Base-by-base conservation (phyloP, 805 yeast species). In the Saturnispora besseyi region DNA sequence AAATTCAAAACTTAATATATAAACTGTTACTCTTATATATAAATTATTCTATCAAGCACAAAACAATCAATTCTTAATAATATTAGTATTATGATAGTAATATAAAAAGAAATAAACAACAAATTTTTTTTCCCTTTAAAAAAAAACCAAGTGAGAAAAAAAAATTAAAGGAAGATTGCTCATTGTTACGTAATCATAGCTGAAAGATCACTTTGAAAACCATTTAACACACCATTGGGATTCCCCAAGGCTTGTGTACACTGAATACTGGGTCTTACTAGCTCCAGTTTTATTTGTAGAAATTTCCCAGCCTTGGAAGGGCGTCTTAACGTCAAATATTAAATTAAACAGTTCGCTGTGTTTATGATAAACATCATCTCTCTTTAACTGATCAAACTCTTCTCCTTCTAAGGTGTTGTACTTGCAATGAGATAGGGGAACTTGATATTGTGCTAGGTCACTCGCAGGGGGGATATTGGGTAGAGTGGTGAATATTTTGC, bases 391-490 rank as follows among this genome's bases (percentile, higher is more conserved):
- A 15, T 42, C 36, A 30, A 53, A 51, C 7, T 56, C 59, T 31
- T 57, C 63, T 5, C 22, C 41, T 5, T 42, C 45, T 4, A 42
- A 10, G 26, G 26, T 30, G 13, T 42, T 42, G 15, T 42, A 42
- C 1, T 12, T 29, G 13, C 11, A 9, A 42, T 42, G 45, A 30
- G 34, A 42, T 29, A 45, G 49, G 5, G 55, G 52, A 10, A 53
- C 36, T 34, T 53, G 53, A 36, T 47, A 38, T 8, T 29, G 24
- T 7, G 42, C 30, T 5, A 46, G 44, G 7, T 50, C 53, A 2
- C 38, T 15, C 24, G 45, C 51, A 6, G 53, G 53, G 2, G 65
- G 65, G 8, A 65, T 64, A 41, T 56, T 56, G 1, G 63, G 63
- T 8, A 66, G 43, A 2, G 65, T 63, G 1, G 65, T 56, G 47